Conservation (phyloP, 805 yeast species). For the Saturnispora ahearnii region DNA sequence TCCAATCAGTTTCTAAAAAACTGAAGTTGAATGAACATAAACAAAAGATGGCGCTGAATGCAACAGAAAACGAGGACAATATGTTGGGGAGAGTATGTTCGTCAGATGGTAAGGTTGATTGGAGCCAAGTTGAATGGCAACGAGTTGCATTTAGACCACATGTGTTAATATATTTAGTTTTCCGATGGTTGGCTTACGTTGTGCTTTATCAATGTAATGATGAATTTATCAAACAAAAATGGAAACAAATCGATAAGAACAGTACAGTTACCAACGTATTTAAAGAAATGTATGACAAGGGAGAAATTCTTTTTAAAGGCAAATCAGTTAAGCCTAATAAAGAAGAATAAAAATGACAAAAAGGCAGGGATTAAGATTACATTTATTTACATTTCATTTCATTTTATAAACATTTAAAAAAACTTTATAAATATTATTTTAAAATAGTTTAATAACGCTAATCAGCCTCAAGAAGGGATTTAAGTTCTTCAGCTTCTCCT, state of each 20-base stretch:
- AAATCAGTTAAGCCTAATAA: not conserved
- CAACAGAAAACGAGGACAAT: not conserved
- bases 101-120: slow-evolving; percentile 7
- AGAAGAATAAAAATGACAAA: not conserved
- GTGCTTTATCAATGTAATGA: slow-evolving; percentile 14
- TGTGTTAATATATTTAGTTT: slow-evolving; percentile 16
- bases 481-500: not conserved
- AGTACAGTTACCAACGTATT: slow-evolving; percentile 20
- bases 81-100: slow-evolving; percentile 2
- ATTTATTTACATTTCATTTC: not conserved
- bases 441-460: not conserved
- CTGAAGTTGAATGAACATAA: not conserved
- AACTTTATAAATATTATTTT: not conserved
- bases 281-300: slow-evolving; percentile 16
- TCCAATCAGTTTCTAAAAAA: slow-evolving; percentile 4
- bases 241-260: slow-evolving; percentile 25
- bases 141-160: slow-evolving; percentile 17
- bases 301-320: slow-evolving; percentile 7
- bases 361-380: not conserved
- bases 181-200: slow-evolving; percentile 13
- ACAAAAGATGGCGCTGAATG: not conserved
- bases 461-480: not conserved
- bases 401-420: not conserved
- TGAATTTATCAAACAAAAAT: slow-evolving; percentile 20
- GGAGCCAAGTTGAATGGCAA: slow-evolving; percentile 8